A percentile compares a stretch with the other conserved stretches of the same genome.
These are phyloP conservation scores for Scolecobasidium constrictum DNA, from an alignment of 2,329 filamentous ascomycete species.

Conservation along the genomic window DNA sequence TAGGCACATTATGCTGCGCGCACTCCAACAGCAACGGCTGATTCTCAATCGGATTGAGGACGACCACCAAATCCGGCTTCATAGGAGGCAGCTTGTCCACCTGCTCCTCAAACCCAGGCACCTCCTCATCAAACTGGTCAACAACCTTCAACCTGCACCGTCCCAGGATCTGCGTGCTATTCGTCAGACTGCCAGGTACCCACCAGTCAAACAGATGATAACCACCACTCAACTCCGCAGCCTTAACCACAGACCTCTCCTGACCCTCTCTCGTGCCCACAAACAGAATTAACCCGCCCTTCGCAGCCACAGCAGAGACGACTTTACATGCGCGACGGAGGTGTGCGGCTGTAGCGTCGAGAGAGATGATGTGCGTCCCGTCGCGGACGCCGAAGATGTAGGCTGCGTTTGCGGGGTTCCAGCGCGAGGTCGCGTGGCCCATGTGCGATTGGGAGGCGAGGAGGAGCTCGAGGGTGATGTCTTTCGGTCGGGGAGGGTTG, in stretches of 20 bases:
- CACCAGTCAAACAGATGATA: conserved; percentile 90
- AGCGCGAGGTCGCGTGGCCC: conserved; percentile 80
- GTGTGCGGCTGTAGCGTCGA: conserved; percentile 81
- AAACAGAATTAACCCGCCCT: conserved; percentile 79
- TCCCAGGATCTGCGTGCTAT: conserved; percentile 79
- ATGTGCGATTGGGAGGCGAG: conserved; percentile 81
- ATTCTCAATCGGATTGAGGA: conserved; percentile 88
- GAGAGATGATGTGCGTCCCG: conserved; percentile 83
- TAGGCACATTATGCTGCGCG: conserved; percentile 75
- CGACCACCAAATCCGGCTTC: conserved; percentile 82
- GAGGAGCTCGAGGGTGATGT: conserved; percentile 83
- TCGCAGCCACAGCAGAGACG: conserved; percentile 73
- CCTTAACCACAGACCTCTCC: conserved; percentile 66
- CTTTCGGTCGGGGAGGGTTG: conserved; percentile 64
- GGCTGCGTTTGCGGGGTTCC: conserved; percentile 87
- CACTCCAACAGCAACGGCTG: conserved; percentile 86
- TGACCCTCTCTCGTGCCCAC: conserved; percentile 80
- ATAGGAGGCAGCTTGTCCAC: conserved; percentile 54
- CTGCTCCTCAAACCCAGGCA: conserved; percentile 55
- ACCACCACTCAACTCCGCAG: conserved; percentile 64
- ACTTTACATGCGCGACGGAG: conserved; percentile 88
- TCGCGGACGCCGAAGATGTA: conserved; percentile 90
- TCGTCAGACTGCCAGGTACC: conserved; percentile 86
- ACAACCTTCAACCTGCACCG: conserved; percentile 62
- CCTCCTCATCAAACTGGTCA: conserved; percentile 57